Percentiles rank a stretch among this genome's conserved stretches.
Conservation (phyloP, 2,329 filamentous ascomycete genomes). For the Trematosphaeria pertusa region DNA sequence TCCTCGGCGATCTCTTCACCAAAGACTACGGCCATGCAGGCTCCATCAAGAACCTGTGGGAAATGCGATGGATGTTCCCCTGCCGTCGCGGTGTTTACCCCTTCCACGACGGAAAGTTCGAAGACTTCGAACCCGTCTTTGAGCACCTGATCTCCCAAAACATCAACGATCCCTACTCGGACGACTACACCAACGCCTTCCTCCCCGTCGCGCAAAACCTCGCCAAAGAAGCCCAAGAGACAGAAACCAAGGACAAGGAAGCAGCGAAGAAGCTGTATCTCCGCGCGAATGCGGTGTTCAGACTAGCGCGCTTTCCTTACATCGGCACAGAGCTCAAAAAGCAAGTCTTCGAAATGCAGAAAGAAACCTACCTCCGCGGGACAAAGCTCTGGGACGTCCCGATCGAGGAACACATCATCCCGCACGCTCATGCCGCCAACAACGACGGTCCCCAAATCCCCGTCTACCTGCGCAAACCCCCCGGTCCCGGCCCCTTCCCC, state of each 20-base stretch:
- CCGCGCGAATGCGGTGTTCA: constrained; percentile 74
- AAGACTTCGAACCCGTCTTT: constrained; percentile 72
- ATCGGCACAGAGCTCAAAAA: constrained; percentile 60
- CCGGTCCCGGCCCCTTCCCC: constrained; percentile 51
- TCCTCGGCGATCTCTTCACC: constrained; percentile 44
- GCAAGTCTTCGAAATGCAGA: constrained; percentile 70
- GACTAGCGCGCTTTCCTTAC: constrained; percentile 74
- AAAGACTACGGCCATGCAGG: constrained; percentile 47
- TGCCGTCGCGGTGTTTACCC: constrained; percentile 64
- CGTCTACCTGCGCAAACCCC: constrained; percentile 68
- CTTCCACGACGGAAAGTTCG: constrained; percentile 73
- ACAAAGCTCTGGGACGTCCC: constrained; percentile 55
- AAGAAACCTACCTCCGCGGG: constrained; percentile 66
- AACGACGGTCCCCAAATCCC: constrained; percentile 65
- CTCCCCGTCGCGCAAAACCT: constrained; percentile 66
- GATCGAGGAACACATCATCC: constrained; percentile 66
- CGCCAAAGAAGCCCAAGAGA: constrained; percentile 58
- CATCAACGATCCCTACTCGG: constrained; percentile 69
- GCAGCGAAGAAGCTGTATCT: constrained; percentile 68
- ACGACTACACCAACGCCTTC: constrained; percentile 69
- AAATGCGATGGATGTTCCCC: constrained; percentile 43
- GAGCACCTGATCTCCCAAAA: constrained; percentile 52
- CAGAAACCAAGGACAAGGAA: constrained; percentile 55
- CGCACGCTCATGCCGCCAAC: constrained; percentile 60
- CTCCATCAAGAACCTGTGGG: constrained; percentile 43